Evolutionary conservation across 345 rosid genomes (phyloP).

Genomic region (Bruguiera sexangula): DNA sequence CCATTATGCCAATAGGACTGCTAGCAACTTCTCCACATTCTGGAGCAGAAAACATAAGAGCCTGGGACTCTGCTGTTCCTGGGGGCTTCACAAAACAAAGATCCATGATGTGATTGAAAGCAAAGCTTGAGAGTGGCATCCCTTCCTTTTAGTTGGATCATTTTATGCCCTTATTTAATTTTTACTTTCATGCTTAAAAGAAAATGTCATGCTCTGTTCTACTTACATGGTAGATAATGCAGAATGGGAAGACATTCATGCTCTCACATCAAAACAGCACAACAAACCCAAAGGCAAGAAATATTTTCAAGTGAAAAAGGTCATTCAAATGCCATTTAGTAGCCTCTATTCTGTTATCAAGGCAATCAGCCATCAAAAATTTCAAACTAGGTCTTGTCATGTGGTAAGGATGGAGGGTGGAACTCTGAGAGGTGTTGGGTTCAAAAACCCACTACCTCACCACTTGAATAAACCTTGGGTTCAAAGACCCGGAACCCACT

Average conservation of each 20-base stretch:
- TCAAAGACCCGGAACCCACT: too few relatives aligned
- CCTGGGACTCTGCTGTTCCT: constrained; percentile 96
- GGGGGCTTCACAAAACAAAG: constrained; percentile 75
- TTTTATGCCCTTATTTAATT: neutral
- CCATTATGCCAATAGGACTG: constrained; percentile 76
- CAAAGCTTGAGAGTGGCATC: constrained; percentile 18
- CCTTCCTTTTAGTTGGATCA: neutral
- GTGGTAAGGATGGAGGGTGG: too few relatives aligned
- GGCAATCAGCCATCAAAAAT: too few relatives aligned
- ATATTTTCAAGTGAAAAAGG: neutral
- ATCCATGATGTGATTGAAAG: constrained; percentile 21
- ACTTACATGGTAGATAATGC: neutral
- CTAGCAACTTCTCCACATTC: constrained; percentile 77
- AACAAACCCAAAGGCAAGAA: constrained; percentile 5
- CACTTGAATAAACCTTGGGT: too few relatives aligned
- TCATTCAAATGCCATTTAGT: constrained; percentile 4
- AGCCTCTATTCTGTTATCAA: neutral
- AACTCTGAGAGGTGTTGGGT: too few relatives aligned
- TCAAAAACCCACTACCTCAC: too few relatives aligned
- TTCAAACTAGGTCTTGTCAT: too few relatives aligned
- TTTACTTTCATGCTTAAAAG: neutral
- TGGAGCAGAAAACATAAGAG: constrained; percentile 70
- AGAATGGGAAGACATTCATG: neutral
- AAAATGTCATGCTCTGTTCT: neutral
- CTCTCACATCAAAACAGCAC: constrained; percentile 3